phyloP scores from a whole-genome alignment of 768 basidiomycete species.

The Lentinula boryana region DNA sequence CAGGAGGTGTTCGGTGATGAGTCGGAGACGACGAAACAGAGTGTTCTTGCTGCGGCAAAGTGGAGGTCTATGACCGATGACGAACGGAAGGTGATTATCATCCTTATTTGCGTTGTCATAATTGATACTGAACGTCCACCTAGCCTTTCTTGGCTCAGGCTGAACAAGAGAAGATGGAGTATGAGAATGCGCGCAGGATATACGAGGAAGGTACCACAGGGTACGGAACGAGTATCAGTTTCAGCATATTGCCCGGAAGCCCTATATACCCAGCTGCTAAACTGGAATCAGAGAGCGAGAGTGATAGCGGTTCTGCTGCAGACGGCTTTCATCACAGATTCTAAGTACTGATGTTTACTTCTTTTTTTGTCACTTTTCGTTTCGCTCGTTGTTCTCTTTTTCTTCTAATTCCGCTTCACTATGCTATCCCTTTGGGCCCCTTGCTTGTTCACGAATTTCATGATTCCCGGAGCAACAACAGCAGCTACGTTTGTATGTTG shows the following conservation, averaged over 20 bases:
- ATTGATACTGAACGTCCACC: neutral
- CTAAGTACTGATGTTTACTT: neutral
- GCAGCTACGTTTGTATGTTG: neutral
- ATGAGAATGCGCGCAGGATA: constrained; percentile 76
- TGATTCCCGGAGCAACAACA: neutral
- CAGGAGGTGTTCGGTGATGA: constrained; percentile 82
- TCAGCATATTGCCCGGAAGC: constrained; percentile 71
- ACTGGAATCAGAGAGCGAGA: constrained; percentile 65
- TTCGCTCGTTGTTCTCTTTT: constrained; percentile 27
- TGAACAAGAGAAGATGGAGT: constrained; percentile 92
- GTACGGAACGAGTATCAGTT: constrained; percentile 71
- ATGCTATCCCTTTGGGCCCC: constrained; percentile 6
- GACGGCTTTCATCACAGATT: neutral
- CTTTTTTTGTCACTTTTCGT: no score
- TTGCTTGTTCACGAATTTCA: constrained; percentile 3
- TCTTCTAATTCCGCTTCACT: constrained; percentile 8
- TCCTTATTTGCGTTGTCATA: constrained; percentile 7
- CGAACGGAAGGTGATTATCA: constrained; percentile 70
- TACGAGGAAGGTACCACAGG: constrained; percentile 81
- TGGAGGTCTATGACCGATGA: constrained; percentile 93
- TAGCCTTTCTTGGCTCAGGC: constrained; percentile 92
- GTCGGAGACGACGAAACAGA: constrained; percentile 92
- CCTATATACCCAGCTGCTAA: constrained; percentile 58
- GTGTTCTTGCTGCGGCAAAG: constrained; percentile 85
- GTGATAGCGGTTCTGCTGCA: constrained; percentile 43